Evolutionary conservation across 2,329 filamentous ascomycete species (phyloP).

Genomic region (Elsinoe necatrix): DNA sequence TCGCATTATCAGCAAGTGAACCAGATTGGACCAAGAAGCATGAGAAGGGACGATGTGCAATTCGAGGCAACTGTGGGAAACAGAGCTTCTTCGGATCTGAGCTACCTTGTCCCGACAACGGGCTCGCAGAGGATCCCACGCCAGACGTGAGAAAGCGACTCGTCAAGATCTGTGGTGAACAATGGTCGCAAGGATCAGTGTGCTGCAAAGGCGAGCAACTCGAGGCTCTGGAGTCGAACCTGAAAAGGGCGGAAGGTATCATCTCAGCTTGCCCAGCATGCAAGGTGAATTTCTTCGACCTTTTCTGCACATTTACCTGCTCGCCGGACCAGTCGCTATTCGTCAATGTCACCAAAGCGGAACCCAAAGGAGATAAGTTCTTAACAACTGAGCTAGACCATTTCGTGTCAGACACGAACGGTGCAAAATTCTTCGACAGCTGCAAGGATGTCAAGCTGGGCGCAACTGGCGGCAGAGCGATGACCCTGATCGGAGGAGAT

Average conservation of each 20-base stretch:
- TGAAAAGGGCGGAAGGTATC: constrained; percentile 78
- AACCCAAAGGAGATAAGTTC: constrained; percentile 49
- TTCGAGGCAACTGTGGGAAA: constrained; percentile 85
- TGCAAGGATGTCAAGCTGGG: constrained; percentile 99
- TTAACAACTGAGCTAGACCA: constrained; percentile 89
- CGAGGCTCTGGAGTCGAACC: constrained; percentile 68
- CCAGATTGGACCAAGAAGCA: constrained; percentile 46
- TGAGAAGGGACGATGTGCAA: constrained; percentile 79
- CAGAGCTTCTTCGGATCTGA: constrained; percentile 83
- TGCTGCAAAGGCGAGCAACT: constrained; percentile 82
- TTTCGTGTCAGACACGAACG: constrained; percentile 74
- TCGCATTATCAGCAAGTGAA: not conserved
- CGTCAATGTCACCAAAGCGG: constrained; percentile 75
- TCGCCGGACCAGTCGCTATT: constrained; percentile 95
- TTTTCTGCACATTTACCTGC: constrained; percentile 97
- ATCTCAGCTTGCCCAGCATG: constrained; percentile 93
- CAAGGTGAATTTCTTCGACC: constrained; percentile 96
- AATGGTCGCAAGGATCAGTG: constrained; percentile 76
- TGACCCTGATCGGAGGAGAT: constrained; percentile 91
- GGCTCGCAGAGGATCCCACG: constrained; percentile 64
- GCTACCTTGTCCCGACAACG: constrained; percentile 89
- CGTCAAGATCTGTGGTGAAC: constrained; percentile 73
- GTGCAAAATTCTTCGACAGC: constrained; percentile 83
- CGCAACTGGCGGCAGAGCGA: constrained; percentile 83
- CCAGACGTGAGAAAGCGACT: constrained; percentile 65